Base-by-base conservation (phyloP, 352 stramenopile species). In the Phytopythium cucurbitacearum region DNA sequence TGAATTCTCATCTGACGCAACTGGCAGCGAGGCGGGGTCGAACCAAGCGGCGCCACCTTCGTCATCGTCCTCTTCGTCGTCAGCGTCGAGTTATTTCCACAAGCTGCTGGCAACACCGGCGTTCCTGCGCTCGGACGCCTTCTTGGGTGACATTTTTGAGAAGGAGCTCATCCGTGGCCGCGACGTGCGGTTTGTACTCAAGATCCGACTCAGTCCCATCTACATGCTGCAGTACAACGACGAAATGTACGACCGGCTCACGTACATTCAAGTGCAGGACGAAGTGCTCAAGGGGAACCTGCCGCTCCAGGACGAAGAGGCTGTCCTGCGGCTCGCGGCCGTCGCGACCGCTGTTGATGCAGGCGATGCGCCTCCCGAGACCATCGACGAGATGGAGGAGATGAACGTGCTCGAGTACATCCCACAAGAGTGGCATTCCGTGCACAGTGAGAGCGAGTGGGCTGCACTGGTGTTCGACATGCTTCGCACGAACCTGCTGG, bases 231-330 rank as follows among this genome's bases (percentile, higher is more conserved):
- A 94, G 53, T 89, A 94, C 58, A 73, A 79, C 38, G 85, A 95
- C 51, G 82, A 87, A 53, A 83, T 94, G 67, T 93, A 87, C 60
- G 73, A 91, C 38, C 75, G 84, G 11, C 63, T 94, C 16, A 68
- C 91, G 45, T 97, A 96, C 57, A 84, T 96, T 33, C 91, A 98
- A 64, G 87, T 93, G 12, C 76, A 97, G 50, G 88, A 98, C 51
- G 93, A 98, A 48, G 86, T 97, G 46, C 89, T 97, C 28, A 86
- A 77, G 40, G 89, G 89, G 9, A 91, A 96, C 40, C 54, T 98
- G 35, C 74, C 85, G 7, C 65, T 97, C 35, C 57, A 88, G 16
- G 76, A 91, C 61, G 67, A 96, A 56, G 76, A 91, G 28, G 64
- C 85, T 7, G 67, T 95, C 6, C 57, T 94, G 41, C 72, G 87